Conservation (phyloP, 768 basidiomycete species). For the Podaxis sp. region DNA sequence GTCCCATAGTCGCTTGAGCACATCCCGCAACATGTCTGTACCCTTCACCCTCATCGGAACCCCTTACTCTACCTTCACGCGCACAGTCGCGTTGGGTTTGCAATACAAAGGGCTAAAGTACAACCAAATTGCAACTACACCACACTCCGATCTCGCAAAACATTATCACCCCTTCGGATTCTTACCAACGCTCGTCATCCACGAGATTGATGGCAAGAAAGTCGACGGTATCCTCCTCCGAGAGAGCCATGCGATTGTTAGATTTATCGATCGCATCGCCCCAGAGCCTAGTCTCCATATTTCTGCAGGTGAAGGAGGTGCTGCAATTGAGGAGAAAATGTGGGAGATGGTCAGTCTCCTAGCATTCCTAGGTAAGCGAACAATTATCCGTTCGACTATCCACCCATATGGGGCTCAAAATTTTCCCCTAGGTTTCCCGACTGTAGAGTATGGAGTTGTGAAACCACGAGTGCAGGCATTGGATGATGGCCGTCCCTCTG, state of each 20-base stretch:
- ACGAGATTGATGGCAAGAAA: slow-evolving; percentile 18
- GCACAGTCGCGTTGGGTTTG: slow-evolving; percentile 26
- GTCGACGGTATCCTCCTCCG: slow-evolving; percentile 21
- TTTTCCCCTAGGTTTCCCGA: slow-evolving; percentile 22
- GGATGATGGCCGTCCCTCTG: slow-evolving; percentile 21
- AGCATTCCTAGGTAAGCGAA: slow-evolving; percentile 24
- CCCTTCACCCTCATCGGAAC: slow-evolving; percentile 26
- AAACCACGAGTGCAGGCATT: slow-evolving; percentile 26
- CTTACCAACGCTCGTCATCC: slow-evolving; percentile 27
- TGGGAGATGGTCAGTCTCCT: slow-evolving; percentile 29
- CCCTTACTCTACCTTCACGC: slow-evolving; percentile 30
- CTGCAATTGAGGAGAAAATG: slow-evolving; percentile 25
- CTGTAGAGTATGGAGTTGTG: slow-evolving; percentile 24
- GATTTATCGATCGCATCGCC: slow-evolving; percentile 26
- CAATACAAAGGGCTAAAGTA: slow-evolving; percentile 25
- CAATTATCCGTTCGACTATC: not conserved
- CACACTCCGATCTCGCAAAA: slow-evolving; percentile 19
- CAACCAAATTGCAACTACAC: slow-evolving; percentile 19
- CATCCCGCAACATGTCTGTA: slow-evolving; percentile 1
- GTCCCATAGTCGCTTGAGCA: not conserved
- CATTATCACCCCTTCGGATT: slow-evolving; percentile 28
- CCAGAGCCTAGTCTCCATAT: slow-evolving; percentile 25
- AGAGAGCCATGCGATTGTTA: slow-evolving; percentile 28
- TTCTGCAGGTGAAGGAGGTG: slow-evolving; percentile 13
- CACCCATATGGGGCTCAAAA: not conserved